Base-by-base conservation (phyloP, 352 stramenopile species). In the Phytophthora ohioensis region DNA sequence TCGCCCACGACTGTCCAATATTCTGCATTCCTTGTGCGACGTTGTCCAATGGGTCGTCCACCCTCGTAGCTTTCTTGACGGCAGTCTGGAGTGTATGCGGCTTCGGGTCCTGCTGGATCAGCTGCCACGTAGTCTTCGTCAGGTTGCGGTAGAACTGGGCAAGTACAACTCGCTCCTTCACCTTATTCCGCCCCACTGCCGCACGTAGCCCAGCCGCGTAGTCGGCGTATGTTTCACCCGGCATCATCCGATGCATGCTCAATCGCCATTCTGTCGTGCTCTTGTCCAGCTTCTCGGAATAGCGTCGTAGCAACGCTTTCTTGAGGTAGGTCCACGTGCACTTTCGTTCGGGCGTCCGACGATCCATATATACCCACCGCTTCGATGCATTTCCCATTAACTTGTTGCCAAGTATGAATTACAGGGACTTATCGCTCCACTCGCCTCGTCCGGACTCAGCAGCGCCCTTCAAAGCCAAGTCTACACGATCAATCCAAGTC, bases 401-500 rank as follows among this genome's bases (percentile, higher is more conserved):
- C 31, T 62, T 53, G 17, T 45, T 46, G 1, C 42, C 55, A 13
- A 54, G n/a, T 3, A 53, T 52, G 31, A 53, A 62, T 30, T 64
- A 55, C 0, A 64, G 13, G 7, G 31, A 9, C 31, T 54, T 45
- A 9, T 64, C 56, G 0, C 9, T 30, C 43, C 56, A 64, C 3
- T 34, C 17, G 17, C 17, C 17, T 21, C 17, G 17, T 21, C 17
- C 0, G 17, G 53, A 36, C 36, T 48, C 21, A 4, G 3, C 17
- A 5, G 41, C 38, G 9, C 35, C 52, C n/a, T 58, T 58, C 36
- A 58, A 17, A 1, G 52, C 34, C 4, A 47, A 11, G 27, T 59
- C 53, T 2, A 59, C 53, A 2, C 53, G 36, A 39, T 59, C 53
- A 35, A 59, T 59, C 53, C 53, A 59, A 8, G 53, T 49, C 36